Base-by-base conservation (phyloP, 305 asterid species). In the Solanum hybrid region DNA sequence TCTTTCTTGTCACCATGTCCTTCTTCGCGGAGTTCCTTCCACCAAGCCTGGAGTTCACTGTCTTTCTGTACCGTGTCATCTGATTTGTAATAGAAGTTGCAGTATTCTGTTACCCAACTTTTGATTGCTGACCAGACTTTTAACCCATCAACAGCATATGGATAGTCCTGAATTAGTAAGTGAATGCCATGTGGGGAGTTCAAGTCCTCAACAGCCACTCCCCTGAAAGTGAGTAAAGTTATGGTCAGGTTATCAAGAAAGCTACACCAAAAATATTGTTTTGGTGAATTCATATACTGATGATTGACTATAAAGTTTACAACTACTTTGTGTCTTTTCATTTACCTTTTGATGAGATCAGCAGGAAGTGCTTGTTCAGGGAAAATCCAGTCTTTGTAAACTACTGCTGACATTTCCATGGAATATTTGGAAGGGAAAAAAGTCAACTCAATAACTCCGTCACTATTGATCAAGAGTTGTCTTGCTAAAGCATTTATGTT, bases 141-240 rank as follows among this genome's bases (percentile, higher is more conserved):
- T 8, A 97, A 94, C 12, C 99, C 99, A 88, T 97, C 98, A n/a
- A 96, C 98, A 37, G 99, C 99, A 87, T 84, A 96, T 4, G 99
- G 99, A 79, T 97, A 96, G 92, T 97, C 99, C 89, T 95, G 95
- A 8, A 97, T 95, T 37, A 95, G 90, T 75, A 96, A 90, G 18
- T 96, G 94, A 79, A 97, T 86, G 11, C 98, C 98, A 33, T 94
- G 93, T 16, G 93, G 94, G 9, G 94, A 94, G 89, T 85, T 92
- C 0, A 93, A 89, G 91, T 96, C 96, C 90, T 92, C 92, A n/a
- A 94, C 92, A 11, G 98, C 98, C 91, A 96, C 87, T 89, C 97
- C 97, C 93, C 99, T 96, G 89, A 76, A 89, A n/a, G 83, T 89
- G 22, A 90, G 82, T 89, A 87, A 18, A 74, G 61, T 76, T 13